Percentiles rank a stretch among this genome's conserved stretches.
These are phyloP conservation scores for Fraxinus floribunda DNA, from an alignment of 305 asterid species.

Conservation along the genomic window DNA sequence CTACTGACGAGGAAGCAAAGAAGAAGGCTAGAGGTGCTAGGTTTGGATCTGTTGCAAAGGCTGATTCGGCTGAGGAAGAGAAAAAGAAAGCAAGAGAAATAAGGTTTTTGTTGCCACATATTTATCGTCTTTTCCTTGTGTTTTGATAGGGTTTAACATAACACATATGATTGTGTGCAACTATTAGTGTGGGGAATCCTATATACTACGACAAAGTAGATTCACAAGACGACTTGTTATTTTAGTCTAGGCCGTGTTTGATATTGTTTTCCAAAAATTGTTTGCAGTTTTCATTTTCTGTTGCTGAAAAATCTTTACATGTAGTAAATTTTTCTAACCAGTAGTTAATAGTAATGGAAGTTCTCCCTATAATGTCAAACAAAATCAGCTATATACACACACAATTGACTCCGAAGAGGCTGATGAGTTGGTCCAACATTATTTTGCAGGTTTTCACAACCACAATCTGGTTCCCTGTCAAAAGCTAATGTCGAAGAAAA, in stretches of 20 bases:
- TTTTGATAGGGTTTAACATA: neutral
- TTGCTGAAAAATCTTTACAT: too few species aligned
- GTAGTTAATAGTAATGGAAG: neutral
- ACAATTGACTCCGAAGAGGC: neutral
- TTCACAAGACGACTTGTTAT: neutral
- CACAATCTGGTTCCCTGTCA: conserved; percentile 27
- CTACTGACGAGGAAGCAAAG: conserved; percentile 57
- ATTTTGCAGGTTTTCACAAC: conserved; percentile 60
- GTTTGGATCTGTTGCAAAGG: conserved; percentile 38
- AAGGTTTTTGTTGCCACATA: neutral
- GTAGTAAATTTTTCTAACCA: neutral
- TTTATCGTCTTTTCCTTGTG: neutral
- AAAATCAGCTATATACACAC: neutral
- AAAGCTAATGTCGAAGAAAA: conserved; percentile 21
- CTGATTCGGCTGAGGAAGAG: neutral
- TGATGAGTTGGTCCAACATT: conserved; percentile 18
- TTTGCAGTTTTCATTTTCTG: neutral
- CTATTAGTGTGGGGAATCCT: neutral
- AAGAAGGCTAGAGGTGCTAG: conserved; percentile 71
- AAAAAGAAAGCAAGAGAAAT: conserved; percentile 5
- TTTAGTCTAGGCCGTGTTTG: neutral
- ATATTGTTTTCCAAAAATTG: neutral
- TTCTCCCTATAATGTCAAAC: too few species aligned
- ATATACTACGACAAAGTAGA: neutral
- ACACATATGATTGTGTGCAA: neutral